These are phyloP conservation scores for Sideroxylon spinosum DNA, from an alignment of 179 eudicot species.

Conservation along the genomic window DNA sequence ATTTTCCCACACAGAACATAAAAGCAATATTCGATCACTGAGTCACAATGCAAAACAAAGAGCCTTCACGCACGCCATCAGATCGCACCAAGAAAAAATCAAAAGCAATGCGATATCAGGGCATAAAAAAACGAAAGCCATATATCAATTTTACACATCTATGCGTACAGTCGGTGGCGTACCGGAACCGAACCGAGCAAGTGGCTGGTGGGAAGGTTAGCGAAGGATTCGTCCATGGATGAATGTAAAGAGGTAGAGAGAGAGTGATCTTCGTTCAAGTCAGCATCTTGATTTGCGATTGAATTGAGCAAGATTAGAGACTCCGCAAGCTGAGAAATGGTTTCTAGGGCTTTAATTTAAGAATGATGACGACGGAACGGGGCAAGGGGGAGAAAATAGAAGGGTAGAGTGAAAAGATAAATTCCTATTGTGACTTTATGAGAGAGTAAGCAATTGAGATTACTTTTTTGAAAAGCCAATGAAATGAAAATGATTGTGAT, in stretches of 20 bases:
- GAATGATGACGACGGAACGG: too few relatives aligned
- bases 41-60: not conserved
- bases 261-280: not conserved
- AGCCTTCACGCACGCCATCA: not conserved
- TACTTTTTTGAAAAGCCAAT: too few relatives aligned
- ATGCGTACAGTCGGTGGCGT: slow-evolving; percentile 1
- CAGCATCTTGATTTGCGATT: too few relatives aligned
- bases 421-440: too few relatives aligned
- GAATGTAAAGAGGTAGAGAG: slow-evolving; percentile 1
- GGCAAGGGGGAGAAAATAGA: too few relatives aligned
- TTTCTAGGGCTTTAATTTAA: too few relatives aligned
- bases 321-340: too few relatives aligned
- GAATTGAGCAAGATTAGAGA: too few relatives aligned
- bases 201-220: slow-evolving; percentile 64
- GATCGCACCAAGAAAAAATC: not conserved
- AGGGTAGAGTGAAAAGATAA: too few relatives aligned
- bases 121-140: not conserved
- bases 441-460: too few relatives aligned
- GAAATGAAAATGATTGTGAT: too few relatives aligned
- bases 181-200: slow-evolving; percentile 86
- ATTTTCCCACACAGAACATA: too few relatives aligned
- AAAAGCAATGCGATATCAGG: not conserved
- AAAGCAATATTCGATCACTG: not conserved
- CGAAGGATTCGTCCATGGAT: slow-evolving; percentile 53
- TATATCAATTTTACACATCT: not conserved